Evolutionary conservation across 2,329 filamentous ascomycete species (phyloP), one percentile per base, ranked within the genome.

Genomic region (Fusarium drepaniforme): DNA sequence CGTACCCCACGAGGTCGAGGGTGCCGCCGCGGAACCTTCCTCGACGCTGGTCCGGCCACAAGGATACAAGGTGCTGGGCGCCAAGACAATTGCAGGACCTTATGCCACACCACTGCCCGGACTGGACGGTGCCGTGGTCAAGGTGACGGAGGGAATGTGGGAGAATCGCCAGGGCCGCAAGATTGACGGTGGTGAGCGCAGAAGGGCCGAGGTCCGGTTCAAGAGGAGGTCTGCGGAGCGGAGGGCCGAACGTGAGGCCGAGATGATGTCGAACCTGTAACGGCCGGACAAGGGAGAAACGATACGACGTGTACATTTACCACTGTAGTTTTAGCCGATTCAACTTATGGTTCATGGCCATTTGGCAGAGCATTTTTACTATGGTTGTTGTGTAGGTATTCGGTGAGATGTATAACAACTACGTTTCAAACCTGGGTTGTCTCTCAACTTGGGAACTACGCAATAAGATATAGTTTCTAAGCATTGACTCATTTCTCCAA

Each of bases 161-260:
- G 96, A 98, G 86, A 88, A 95, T 79, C 92, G 90, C 82, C 90
- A 92, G 79, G 96, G 97, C 33, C 91, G 91, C 80, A 98, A 98
- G 92, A 92, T 99, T 76, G 96, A 98, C 84, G 97, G 97, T 81
- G 97, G 97, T 88, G 97, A 99, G 88, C 92, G 97, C 83, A 91
- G 97, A 84, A 92, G 90, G 83, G 94, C 93, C 18, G 93, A 97
- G 86, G 92, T 98, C 63, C 89, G 94, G 79, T 95, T 96, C 78
- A 98, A 97, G 92, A 93, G 91, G 85, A 90, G 93, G 75, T 91
- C 93, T 62, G 92, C 92, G 40, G 94, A 96, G 86, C 92, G 94
- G 76, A 94, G 92, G 83, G 94, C 94, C 74, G 88, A 88, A 79
- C 87, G 86, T 65, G 86, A 88, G 78, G 81, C 84, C 72, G 81